Percentiles rank a stretch among this genome's conserved stretches.
Evolutionary conservation across 1,139 yeast genomes (phyloP).

Genomic region (Saccharomycopsis crataegensis): DNA sequence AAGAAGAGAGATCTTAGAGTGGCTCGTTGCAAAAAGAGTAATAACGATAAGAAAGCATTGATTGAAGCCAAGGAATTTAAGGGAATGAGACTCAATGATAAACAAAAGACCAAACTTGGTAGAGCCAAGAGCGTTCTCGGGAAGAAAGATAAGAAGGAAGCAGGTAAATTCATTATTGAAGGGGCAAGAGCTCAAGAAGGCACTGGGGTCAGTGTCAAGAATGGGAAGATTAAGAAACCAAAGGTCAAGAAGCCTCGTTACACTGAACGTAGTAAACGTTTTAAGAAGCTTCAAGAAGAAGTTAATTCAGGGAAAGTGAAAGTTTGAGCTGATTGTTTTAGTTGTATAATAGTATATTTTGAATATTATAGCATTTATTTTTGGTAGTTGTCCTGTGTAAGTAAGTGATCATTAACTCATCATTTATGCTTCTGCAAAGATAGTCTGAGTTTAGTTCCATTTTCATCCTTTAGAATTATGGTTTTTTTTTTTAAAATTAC

Average conservation of each 20-base stretch:
- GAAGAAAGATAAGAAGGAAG: constrained; percentile 68
- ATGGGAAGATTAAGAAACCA: constrained; percentile 40
- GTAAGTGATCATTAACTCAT: no score
- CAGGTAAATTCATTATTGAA: constrained; percentile 54
- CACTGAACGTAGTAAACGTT: constrained; percentile 58
- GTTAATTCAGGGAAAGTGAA: constrained; percentile 24
- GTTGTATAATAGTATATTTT: no score
- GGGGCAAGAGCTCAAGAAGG: constrained; percentile 81
- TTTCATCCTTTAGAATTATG: no score
- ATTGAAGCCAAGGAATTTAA: constrained; percentile 18
- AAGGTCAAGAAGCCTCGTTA: constrained; percentile 56
- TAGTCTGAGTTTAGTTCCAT: no score
- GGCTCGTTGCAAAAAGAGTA: constrained; percentile 57
- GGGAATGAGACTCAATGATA: constrained; percentile 39
- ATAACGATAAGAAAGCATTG: constrained; percentile 22
- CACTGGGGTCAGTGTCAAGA: constrained; percentile 49
- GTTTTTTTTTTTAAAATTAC: no score
- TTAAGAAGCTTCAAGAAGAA: constrained; percentile 32
- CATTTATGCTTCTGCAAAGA: no score
- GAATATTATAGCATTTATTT: no score
- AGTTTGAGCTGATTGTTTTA: neutral
- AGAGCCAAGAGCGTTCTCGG: constrained; percentile 71
- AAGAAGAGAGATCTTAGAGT: constrained; percentile 68
- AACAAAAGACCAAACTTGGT: constrained; percentile 71
- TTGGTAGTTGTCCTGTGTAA: no score